Evolutionary conservation across 2,329 filamentous ascomycete species (phyloP), one percentile per base, ranked within the genome.

Genomic region (Hypoxylon sp.): DNA sequence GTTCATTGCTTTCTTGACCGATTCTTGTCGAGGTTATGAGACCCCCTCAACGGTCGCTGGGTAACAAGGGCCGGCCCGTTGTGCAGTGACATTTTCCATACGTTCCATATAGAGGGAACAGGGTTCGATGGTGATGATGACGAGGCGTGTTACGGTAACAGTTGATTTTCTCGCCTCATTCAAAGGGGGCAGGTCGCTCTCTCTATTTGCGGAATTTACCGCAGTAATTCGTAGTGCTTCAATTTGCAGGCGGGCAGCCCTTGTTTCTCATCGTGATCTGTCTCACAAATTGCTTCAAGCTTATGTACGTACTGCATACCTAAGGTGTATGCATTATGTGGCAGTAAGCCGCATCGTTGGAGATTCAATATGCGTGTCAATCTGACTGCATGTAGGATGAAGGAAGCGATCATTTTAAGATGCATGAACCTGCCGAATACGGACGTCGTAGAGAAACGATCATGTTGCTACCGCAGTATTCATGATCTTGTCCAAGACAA

Each of bases 61-160:
- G 49, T 59, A 67, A 32, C 41, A 63, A 69, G 68, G 68, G 53
- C 49, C 68, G 64, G 57, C 58, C 68, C 65, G 65, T 65, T 59
- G 63, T 64, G 67, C 43, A 67, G 60, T 67, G 28, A 9, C 41
- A 67, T 60, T 63, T 63, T 63, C 56, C 49, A 65, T 59, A 48
- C 14, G 52, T 57, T 52, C 45, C 59, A 17, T 38, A 34, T 60
- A 56, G 46, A 60, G 46, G 30, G 51, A 36, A 56, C 52, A 45
- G 36, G 67, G 49, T 59, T 57, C 34, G 43, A 49, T 19, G 21
- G 28, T 11, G 55, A 55, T 43, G 51, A 55, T 66, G 51, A 55
- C 36, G 51, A 55, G 63, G 51, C 46, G 32, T 59, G 57, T 59
- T 19, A 60, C 50, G 19, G 59, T 56, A 32, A 48, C 41, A 41